Percentiles rank a stretch among this genome's conserved stretches.
Conservation (phyloP, 2,329 filamentous ascomycete genomes). For the Neocucurbitaria cava region DNA sequence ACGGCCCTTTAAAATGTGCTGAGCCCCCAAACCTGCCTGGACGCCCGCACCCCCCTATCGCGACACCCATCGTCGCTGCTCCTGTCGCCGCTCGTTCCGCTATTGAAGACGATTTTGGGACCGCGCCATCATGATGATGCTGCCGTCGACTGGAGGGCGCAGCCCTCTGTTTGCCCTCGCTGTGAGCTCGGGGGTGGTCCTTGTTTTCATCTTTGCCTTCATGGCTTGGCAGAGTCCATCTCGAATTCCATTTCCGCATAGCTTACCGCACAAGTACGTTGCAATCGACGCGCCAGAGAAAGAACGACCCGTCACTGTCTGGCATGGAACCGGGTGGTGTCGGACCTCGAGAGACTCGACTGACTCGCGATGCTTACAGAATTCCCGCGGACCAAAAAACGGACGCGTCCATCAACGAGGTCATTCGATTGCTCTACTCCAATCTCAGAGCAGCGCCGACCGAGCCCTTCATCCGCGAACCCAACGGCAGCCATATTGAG, state of each 20-base stretch:
- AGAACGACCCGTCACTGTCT: neutral
- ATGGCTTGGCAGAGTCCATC: slow-evolving; percentile 44
- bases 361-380: slow-evolving; percentile 25
- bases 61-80: slow-evolving; percentile 11
- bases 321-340: neutral
- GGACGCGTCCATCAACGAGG: slow-evolving; percentile 40
- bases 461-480: slow-evolving; percentile 39
- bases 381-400: slow-evolving; percentile 24
- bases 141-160: slow-evolving; percentile 39
- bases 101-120: slow-evolving; percentile 5
- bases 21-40: slow-evolving; percentile 20
- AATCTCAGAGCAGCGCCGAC: slow-evolving; percentile 37
- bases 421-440: slow-evolving; percentile 41
- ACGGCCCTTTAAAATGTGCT: slow-evolving; percentile 32
- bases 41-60: slow-evolving; percentile 21
- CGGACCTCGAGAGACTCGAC: slow-evolving; percentile 4
- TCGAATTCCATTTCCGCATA: slow-evolving; percentile 30
- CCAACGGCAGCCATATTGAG: slow-evolving; percentile 38
- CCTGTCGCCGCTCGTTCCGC: slow-evolving; percentile 15
- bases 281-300: neutral
- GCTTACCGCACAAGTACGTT: slow-evolving; percentile 35
- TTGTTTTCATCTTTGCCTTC: slow-evolving; percentile 45
- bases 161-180: slow-evolving; percentile 42
- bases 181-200: slow-evolving; percentile 36
- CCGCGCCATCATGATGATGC: slow-evolving; percentile 32